phyloP scores from a whole-genome alignment of 805 yeast species.

The Wickerhamomyces tratensis region DNA sequence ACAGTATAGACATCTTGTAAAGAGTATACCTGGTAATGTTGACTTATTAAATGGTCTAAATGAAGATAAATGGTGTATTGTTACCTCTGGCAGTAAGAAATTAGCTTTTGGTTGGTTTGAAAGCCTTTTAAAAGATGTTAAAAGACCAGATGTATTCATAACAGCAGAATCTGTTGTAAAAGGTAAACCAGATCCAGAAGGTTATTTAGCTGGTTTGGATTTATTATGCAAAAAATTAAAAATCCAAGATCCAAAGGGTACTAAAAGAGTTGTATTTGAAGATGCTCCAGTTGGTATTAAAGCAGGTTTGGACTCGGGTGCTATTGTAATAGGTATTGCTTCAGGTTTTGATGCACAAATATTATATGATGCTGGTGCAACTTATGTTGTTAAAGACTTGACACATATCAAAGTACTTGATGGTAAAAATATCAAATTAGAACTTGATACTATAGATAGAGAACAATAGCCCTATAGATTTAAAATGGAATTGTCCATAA shows the following conservation, averaged over 20 bases:
- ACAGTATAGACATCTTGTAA: conserved; percentile 63
- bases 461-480: background rate
- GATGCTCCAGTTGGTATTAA: conserved; percentile 87
- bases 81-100: conserved; percentile 72
- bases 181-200: conserved; percentile 87
- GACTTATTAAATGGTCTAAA: conserved; percentile 48
- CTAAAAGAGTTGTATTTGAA: conserved; percentile 61
- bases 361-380: conserved; percentile 62
- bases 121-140: conserved; percentile 39
- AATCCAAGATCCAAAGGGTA: conserved; percentile 21
- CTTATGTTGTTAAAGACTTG: conserved; percentile 70
- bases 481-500: too few relatives aligned
- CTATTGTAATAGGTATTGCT: conserved; percentile 75
- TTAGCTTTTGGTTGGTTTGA: conserved; percentile 76
- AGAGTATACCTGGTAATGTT: conserved; percentile 68
- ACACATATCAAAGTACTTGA: conserved; percentile 18
- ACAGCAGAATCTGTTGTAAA: conserved; percentile 72
- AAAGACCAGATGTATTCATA: conserved; percentile 65
- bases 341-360: conserved; percentile 54
- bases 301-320: conserved; percentile 83
- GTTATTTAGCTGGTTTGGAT: conserved; percentile 38
- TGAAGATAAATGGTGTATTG: conserved; percentile 66
- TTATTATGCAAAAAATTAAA: conserved; percentile 35
- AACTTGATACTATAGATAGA: conserved; percentile 14
- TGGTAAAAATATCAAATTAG: conserved; percentile 13